Conservation (phyloP, 495 filamentous ascomycete genomes). For the Neurospora africana region DNA sequence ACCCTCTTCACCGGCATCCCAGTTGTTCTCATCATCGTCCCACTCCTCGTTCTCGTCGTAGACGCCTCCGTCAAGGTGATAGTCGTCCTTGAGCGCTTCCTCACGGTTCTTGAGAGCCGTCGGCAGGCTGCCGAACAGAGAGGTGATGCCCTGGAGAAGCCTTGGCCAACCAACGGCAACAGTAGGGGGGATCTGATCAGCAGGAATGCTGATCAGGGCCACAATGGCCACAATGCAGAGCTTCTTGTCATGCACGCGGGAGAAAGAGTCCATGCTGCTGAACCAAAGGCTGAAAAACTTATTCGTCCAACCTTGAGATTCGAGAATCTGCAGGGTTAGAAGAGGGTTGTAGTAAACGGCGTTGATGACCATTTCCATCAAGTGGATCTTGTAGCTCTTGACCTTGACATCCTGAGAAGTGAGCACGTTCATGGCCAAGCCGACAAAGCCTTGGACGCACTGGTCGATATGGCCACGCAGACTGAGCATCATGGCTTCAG, state of each 20-base stretch:
- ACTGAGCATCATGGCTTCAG: conserved; percentile 93
- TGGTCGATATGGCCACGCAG: conserved; percentile 83
- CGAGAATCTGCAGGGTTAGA: conserved; percentile 71
- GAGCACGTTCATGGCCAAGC: conserved; percentile 77
- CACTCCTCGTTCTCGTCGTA: conserved; percentile 75
- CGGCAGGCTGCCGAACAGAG: conserved; percentile 84
- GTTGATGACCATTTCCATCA: conserved; percentile 99
- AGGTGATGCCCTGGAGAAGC: conserved; percentile 78
- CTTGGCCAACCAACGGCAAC: conserved; percentile 97
- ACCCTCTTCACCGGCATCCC: conserved; percentile 31
- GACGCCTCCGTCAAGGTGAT: conserved; percentile 54
- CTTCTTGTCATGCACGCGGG: conserved; percentile 95
- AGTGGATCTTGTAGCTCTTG: conserved; percentile 85
- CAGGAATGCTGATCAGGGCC: conserved; percentile 61
- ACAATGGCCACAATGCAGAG: conserved; percentile 89
- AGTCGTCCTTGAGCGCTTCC: conserved; percentile 85
- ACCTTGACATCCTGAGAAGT: conserved; percentile 58
- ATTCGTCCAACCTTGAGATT: conserved; percentile 93
- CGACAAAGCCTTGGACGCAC: conserved; percentile 75
- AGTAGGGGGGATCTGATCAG: conserved; percentile 70
- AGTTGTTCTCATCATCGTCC: conserved; percentile 58
- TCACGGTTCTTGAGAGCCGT: conserved; percentile 82
- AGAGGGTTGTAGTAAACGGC: conserved; percentile 91
- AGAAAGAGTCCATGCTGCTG: conserved; percentile 86
- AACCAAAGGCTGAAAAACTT: conserved; percentile 99